These are phyloP conservation scores for Aurinia saxatilis DNA, from an alignment of 345 rosid species.

Conservation along the genomic window DNA sequence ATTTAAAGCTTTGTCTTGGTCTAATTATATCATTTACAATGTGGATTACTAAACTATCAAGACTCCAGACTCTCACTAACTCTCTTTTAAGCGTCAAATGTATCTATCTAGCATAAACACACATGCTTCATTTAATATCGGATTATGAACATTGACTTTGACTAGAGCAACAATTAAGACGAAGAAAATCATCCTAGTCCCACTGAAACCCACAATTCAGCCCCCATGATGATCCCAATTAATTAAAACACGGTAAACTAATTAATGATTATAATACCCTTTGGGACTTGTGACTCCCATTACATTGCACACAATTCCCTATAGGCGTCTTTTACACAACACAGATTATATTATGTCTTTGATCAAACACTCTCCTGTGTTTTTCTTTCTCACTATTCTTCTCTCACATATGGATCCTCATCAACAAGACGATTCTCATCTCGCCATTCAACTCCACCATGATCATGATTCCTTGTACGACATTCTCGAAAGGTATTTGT, in stretches of 20 bases:
- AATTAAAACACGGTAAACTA: conserved; percentile 4
- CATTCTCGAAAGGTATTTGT: conserved; percentile 11
- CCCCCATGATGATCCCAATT: conserved; percentile 23
- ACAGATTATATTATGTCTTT: not conserved
- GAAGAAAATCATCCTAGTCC: too few relatives aligned
- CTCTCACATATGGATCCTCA: conserved; percentile 9
- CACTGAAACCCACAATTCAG: conserved; percentile 14
- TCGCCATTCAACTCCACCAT: not conserved
- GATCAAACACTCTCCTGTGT: too few relatives aligned
- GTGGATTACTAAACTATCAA: not conserved
- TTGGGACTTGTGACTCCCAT: conserved; percentile 24
- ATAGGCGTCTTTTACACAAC: not conserved
- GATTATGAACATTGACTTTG: conserved; percentile 21
- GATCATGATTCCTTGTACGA: conserved; percentile 18
- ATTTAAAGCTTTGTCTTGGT: not conserved
- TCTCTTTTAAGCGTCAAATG: conserved; percentile 1
- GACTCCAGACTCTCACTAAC: not conserved
- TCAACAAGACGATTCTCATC: not conserved
- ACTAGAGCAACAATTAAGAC: not conserved
- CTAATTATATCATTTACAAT: not conserved
- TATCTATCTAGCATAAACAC: not conserved
- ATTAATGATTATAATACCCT: conserved; percentile 16
- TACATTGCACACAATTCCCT: conserved; percentile 23
- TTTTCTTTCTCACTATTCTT: not conserved
- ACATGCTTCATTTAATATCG: not conserved